phyloP scores from a whole-genome alignment of 2,329 filamentous ascomycete species.

The Coniella lustricola region DNA sequence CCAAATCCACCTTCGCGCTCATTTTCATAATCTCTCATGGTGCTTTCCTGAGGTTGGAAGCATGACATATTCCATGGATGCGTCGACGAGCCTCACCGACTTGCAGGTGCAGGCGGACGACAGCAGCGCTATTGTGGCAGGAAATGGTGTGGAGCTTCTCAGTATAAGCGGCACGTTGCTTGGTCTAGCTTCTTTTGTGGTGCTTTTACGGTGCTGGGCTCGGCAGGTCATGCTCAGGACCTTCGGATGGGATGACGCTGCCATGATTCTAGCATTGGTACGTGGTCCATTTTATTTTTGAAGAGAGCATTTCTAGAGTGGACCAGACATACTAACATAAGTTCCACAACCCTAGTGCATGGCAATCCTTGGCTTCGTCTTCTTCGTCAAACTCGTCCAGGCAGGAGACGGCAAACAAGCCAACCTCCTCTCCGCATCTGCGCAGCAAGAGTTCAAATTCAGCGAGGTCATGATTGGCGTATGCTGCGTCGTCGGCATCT shows the following conservation, averaged over 20 bases:
- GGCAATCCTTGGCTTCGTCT: background rate
- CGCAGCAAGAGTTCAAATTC: background rate
- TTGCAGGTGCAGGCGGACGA: background rate
- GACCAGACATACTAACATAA: background rate
- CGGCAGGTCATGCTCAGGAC: slow-evolving; percentile 1
- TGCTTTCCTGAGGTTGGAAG: too few relatives aligned
- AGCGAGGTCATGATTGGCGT: background rate
- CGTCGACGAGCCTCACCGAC: background rate
- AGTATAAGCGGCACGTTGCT: background rate
- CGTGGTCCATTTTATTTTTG: too few relatives aligned
- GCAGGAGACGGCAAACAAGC: background rate
- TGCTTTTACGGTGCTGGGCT: slow-evolving; percentile 1
- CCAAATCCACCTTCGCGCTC: background rate
- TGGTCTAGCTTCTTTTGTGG: background rate
- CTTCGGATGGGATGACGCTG: background rate
- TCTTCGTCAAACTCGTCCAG: background rate
- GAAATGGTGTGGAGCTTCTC: background rate
- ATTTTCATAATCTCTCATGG: background rate
- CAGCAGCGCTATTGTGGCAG: background rate
- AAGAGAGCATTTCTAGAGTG: background rate
- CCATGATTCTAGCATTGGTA: background rate
- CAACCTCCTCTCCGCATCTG: background rate
- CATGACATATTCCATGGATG: background rate
- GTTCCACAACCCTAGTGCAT: background rate
- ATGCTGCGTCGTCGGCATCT: background rate